Base-by-base conservation (phyloP, 2,329 filamentous ascomycete species). In the Cladosporium velox region DNA sequence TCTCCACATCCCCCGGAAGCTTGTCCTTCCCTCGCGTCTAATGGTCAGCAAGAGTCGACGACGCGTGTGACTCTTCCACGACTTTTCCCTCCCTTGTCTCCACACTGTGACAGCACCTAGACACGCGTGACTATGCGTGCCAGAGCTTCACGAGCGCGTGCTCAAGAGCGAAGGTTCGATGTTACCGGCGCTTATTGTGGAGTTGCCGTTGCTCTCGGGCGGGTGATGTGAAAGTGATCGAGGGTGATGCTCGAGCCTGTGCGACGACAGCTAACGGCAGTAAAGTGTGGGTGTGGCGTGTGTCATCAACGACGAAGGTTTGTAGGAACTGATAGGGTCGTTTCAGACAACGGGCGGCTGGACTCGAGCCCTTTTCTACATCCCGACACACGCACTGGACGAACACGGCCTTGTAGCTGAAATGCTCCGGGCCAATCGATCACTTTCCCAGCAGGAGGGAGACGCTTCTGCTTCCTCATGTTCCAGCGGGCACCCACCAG, bases 271-370 rank as follows among this genome's bases (percentile, higher is more conserved):
- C 61, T 68, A 69, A 70, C 68, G 67, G 67, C 67, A 67, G 35
- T 67, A 18, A 65, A 65, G 57, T 68, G 67, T 72, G 63, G 67
- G 65, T 67, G 68, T 70, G 72, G 72, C 72, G 71, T 61, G 67
- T 72, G 72, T 73, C 72, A 73, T 70, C 67, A 66, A 70, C 65
- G 61, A 69, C 64, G 64, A 68, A 67, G 66, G 57, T 59, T 59
- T 59, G 14, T 28, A 2, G 41, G 12, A 24, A 30, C 24, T 47
- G 57, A 47, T 41, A 59, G 57, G 57, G 41, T 26, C 57, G 57
- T 59, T 59, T 59, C 57, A 59, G 38, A 59, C 26, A 12, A 14
- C 24, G 38, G 38, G 24, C 47, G 30, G n/a, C 44, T 38, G 59
- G 51, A 24, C 12, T 35, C 30, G 30, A 47, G 30, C 18, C 24